Conservation (phyloP, 2,329 filamentous ascomycete species). For the Aspergillus sp. region DNA sequence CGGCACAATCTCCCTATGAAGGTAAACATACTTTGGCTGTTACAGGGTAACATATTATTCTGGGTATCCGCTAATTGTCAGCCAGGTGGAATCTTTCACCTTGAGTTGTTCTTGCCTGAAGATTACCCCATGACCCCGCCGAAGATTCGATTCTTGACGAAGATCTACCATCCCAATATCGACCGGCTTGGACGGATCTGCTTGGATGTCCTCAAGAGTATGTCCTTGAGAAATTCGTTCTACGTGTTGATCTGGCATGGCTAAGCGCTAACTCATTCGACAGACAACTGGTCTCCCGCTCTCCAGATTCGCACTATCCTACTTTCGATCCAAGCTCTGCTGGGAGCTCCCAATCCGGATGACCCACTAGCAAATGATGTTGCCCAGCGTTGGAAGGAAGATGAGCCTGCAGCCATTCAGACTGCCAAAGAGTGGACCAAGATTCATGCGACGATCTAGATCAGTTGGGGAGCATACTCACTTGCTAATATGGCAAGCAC, state of each 20-base stretch:
- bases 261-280: background rate
- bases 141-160: constrained; percentile 97
- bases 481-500: constrained; percentile 15
- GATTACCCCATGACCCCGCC: constrained; percentile 99
- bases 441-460: constrained; percentile 66
- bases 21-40: constrained; percentile 50
- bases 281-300: constrained; percentile 98
- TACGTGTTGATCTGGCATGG: background rate
- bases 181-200: constrained; percentile 97
- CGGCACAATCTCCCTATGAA: constrained; percentile 90
- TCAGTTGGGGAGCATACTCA: constrained; percentile 3
- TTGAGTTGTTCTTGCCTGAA: constrained; percentile 95
- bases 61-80: constrained; percentile 5
- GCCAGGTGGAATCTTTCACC: constrained; percentile 79
- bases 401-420: constrained; percentile 86
- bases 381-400: constrained; percentile 96
- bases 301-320: constrained; percentile 97
- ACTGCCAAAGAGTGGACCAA: constrained; percentile 91
- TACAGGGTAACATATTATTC: background rate
- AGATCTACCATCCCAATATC: constrained; percentile 99
- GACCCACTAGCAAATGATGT: constrained; percentile 98
- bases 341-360: constrained; percentile 95
- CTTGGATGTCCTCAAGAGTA: constrained; percentile 95
- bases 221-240: constrained; percentile 24
- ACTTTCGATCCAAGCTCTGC: constrained; percentile 94